A percentile compares a stretch with the other conserved stretches of the same genome.
These are phyloP conservation scores for Thermoascus crustaceus DNA, from an alignment of 2,329 filamentous ascomycete species.

Conservation along the genomic window DNA sequence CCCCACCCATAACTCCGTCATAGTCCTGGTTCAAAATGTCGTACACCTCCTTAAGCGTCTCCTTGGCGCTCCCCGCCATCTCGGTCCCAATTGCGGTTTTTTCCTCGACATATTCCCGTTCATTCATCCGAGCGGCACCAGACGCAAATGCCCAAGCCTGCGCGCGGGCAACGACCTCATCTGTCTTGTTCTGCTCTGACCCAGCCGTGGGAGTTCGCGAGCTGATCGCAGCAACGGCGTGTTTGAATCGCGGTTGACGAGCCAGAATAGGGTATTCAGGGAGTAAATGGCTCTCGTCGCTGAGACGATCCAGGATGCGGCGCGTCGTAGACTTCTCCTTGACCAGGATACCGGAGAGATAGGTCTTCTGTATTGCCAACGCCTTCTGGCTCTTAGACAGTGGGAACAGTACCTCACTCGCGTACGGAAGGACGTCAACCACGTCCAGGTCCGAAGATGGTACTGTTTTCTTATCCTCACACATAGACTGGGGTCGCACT, in stretches of 20 bases:
- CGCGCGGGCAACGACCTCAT: constrained; percentile 26
- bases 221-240: constrained; percentile 20
- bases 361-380: constrained; percentile 30
- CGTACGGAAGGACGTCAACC: constrained; percentile 24
- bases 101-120: constrained; percentile 26
- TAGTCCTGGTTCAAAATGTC: constrained; percentile 27
- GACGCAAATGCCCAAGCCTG: constrained; percentile 36
- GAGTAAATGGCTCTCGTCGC: constrained; percentile 36
- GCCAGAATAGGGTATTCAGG: constrained; percentile 32
- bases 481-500: neutral
- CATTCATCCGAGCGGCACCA: constrained; percentile 21
- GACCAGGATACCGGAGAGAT: constrained; percentile 27
- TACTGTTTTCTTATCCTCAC: constrained; percentile 3
- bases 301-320: constrained; percentile 31
- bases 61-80: constrained; percentile 19
- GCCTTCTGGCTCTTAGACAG: constrained; percentile 29
- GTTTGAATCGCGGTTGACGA: constrained; percentile 29
- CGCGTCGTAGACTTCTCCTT: constrained; percentile 31
- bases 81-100: constrained; percentile 25
- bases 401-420: constrained; percentile 25
- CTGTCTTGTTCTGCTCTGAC: constrained; percentile 14
- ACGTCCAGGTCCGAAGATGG: constrained; percentile 16
- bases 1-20: constrained; percentile 15
- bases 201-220: constrained; percentile 12
- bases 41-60: constrained; percentile 25